Evolutionary conservation across 176 grass and related monocot genomes (phyloP), one percentile per base, ranked within the genome.

Genomic region (Musa beccarii): DNA sequence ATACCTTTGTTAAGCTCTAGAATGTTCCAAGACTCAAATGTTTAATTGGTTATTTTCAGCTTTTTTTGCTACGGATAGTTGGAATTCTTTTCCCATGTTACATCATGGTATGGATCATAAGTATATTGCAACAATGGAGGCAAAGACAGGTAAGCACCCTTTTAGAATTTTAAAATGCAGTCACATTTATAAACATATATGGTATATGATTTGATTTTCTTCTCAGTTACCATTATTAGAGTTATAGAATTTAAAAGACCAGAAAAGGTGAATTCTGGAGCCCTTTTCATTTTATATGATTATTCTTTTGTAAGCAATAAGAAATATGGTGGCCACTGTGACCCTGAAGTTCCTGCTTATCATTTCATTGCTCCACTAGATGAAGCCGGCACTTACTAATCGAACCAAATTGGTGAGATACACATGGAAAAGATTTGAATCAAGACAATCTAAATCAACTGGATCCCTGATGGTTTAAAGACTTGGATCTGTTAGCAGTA

Each of bases 31-130:
- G 52, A 16, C 25, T 53, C 52, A 56, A 71, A 3, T 9, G 0
- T 17, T 75, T 59, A 59, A 15, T 75, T 59, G 0, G 34, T 43
- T 54, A 72, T 81, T 51, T 53, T 69, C 74, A 96, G 93, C 75
- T 92, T 54, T 96, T 96, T 81, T 81, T 96, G 29, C 83, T 96
- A 23, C 84, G 88, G 63, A 89, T 87, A 52, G 87, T 89, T 90
- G 93, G 93, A 57, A 92, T 96, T 90, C 82, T 96, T 50, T 71
- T 96, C 73, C 93, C 89, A 4, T 92, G 89, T 76, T 96, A 96
- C 73, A 86, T 96, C 51, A 88, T 96, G 93, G 93, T 87, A 17
- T 96, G 93, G 93, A 89, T 87, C 50, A 92, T 96, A 71, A 96
- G 81, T 63, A 88, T 96, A 54, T 78, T 92, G 81, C 93, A 92